These are phyloP conservation scores for Colletotrichum incanum DNA, from an alignment of 2,329 filamentous ascomycete genomes.

Conservation along the genomic window DNA sequence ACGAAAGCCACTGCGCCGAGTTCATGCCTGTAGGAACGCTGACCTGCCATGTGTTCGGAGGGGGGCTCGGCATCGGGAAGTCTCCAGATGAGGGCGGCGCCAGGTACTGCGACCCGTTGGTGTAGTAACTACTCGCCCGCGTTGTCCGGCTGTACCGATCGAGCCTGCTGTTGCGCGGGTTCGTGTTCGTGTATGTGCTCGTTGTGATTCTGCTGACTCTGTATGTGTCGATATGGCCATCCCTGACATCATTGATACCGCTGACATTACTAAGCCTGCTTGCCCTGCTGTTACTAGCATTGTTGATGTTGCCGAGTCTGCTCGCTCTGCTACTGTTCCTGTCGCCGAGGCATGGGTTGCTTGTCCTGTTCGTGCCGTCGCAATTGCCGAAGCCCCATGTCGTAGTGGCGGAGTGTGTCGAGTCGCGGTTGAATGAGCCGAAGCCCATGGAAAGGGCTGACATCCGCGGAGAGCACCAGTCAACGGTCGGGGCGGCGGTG, in stretches of 20 bases:
- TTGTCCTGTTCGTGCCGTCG: not conserved
- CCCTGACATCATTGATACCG: not conserved
- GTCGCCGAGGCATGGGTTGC: not conserved
- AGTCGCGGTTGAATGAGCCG: slow-evolving; percentile 5
- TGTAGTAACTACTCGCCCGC: slow-evolving; percentile 24
- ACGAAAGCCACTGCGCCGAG: slow-evolving; percentile 36
- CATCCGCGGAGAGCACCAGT: slow-evolving; percentile 41
- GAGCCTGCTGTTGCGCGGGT: slow-evolving; percentile 2
- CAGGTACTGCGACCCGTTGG: slow-evolving; percentile 31
- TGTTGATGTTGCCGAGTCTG: not conserved
- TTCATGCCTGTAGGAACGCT: slow-evolving; percentile 17
- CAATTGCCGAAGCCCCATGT: slow-evolving; percentile 6
- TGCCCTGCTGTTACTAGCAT: not conserved
- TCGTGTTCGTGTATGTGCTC: slow-evolving; percentile 15
- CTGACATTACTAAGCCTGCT: slow-evolving; percentile 15
- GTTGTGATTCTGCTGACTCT: slow-evolving; percentile 21
- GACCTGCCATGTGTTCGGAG: slow-evolving; percentile 25
- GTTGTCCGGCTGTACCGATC: slow-evolving; percentile 29
- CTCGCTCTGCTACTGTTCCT: not conserved
- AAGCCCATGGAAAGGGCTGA: slow-evolving; percentile 42
- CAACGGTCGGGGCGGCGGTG: slow-evolving; percentile 23
- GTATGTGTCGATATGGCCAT: not conserved
- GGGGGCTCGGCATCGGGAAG: slow-evolving; percentile 17
- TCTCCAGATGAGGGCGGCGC: slow-evolving; percentile 5
- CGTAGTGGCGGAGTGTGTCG: slow-evolving; percentile 2